These are phyloP conservation scores for Phytophthora capsici DNA, from an alignment of 352 stramenopile genomes.

Conservation along the genomic window DNA sequence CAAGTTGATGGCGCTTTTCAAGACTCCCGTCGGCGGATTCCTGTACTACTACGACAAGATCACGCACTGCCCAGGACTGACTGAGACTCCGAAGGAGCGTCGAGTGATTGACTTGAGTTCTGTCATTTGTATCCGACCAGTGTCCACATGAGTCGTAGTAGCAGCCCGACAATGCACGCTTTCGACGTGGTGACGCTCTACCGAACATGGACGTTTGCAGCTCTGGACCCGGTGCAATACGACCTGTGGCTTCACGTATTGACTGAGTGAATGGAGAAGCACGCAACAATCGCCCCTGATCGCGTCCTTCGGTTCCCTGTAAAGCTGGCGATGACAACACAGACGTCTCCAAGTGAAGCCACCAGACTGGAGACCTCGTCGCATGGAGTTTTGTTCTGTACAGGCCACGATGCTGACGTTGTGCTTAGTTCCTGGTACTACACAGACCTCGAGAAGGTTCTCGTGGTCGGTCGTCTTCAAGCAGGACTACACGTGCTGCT, in stretches of 20 bases:
- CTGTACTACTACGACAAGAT: slow-evolving; percentile 82
- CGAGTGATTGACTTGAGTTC: slow-evolving; percentile 72
- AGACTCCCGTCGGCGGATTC: slow-evolving; percentile 68
- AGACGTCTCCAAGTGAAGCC: slow-evolving; percentile 49
- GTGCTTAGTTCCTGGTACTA: slow-evolving; percentile 80
- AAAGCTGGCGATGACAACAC: slow-evolving; percentile 41
- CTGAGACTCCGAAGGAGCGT: slow-evolving; percentile 57
- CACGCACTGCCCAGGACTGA: slow-evolving; percentile 61
- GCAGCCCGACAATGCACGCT: slow-evolving; percentile 24
- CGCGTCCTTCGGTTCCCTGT: slow-evolving; percentile 57
- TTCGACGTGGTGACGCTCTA: slow-evolving; percentile 83
- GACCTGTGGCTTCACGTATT: slow-evolving; percentile 67
- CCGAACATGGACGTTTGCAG: slow-evolving; percentile 76
- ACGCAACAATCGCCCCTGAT: slow-evolving; percentile 61
- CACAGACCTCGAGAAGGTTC: slow-evolving; percentile 79
- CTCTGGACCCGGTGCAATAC: slow-evolving; percentile 52
- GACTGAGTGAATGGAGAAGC: slow-evolving; percentile 61
- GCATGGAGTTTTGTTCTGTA: slow-evolving; percentile 62
- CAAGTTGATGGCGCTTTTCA: slow-evolving; percentile 63
- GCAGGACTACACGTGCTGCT: slow-evolving; percentile 60
- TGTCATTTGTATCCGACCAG: slow-evolving; percentile 68
- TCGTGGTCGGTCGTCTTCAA: slow-evolving; percentile 73
- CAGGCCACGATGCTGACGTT: slow-evolving; percentile 48
- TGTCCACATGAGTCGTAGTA: slow-evolving; percentile 33
- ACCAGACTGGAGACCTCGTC: slow-evolving; percentile 62